These are phyloP conservation scores for Tolypocladium paradoxum DNA, from an alignment of 2,329 filamentous ascomycete genomes.

Conservation along the genomic window DNA sequence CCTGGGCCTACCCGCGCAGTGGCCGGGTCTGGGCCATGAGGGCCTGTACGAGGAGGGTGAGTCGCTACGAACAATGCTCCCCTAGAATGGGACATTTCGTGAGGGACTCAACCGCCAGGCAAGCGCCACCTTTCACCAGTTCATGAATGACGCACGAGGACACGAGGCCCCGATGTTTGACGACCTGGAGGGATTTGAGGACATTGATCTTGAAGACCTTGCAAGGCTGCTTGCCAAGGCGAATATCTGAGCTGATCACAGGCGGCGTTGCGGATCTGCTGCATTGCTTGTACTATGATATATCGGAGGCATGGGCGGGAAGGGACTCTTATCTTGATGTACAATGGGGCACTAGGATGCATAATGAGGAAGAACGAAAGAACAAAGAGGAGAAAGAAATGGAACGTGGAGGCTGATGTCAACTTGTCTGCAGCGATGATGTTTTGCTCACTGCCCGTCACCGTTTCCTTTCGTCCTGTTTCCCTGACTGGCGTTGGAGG, in stretches of 20 bases:
- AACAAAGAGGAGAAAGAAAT: neutral
- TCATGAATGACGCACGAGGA: neutral
- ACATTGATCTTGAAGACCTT: constrained; percentile 16
- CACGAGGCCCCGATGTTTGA: constrained; percentile 4
- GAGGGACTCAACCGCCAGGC: constrained; percentile 1
- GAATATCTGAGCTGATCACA: neutral
- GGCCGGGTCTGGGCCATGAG: constrained; percentile 2
- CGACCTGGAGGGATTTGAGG: constrained; percentile 17
- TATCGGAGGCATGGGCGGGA: neutral
- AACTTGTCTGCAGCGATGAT: neutral
- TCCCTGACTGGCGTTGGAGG: constrained; percentile 1
- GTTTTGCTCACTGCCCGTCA: neutral
- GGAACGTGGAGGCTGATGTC: neutral
- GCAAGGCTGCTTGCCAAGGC: constrained; percentile 11
- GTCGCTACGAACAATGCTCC: neutral
- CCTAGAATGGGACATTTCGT: constrained; percentile 3
- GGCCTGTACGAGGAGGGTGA: constrained; percentile 3
- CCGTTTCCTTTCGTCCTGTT: constrained; percentile 6
- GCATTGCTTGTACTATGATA: neutral
- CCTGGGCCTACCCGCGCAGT: constrained; percentile 3
- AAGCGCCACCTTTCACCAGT: constrained; percentile 6
- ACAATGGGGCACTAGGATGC: neutral
- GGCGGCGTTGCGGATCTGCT: neutral
- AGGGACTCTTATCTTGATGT: neutral
- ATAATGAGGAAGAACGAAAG: neutral